Base-by-base conservation (phyloP, 2,329 filamentous ascomycete genomes). In the Fusarium sp. region DNA sequence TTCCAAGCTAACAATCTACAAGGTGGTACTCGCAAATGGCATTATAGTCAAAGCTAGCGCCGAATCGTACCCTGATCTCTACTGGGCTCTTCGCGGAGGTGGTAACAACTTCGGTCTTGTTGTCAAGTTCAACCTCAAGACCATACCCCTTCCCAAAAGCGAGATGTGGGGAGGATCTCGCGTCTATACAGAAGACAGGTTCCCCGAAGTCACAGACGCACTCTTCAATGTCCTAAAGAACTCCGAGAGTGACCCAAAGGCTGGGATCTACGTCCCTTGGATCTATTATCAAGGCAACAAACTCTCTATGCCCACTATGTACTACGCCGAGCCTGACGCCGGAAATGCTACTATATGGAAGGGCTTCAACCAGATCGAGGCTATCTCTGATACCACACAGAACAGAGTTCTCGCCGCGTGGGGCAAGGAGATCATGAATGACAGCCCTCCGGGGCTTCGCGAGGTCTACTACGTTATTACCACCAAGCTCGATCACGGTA, bases 51-150 rank as follows among this genome's bases (percentile, higher is more conserved):
- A 50, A 16, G 41, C 70, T 4, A 71, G 53, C 33, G 13, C 72
- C 0, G 66, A 63, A 0, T 50, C 76, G 5, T 77, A 85, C 51
- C n/a, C 76, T 0, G 84, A 86, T 44, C 78, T 87, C 1, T 86
- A 79, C 75, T 82, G 79, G 71, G 85, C 85, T 7, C 78, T 86
- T 2, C 81, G 83, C 2, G 71, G 70, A 5, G 86, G 86, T 8
- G 84, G 83, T 14, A 70, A 64, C 18, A 73, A 73, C 60, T 73
- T 73, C 24, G 71, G 71, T 3, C 59, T 73, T 18, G 62, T 73
- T n/a, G 38, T 68, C 33, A 63, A 42, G 28, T 73, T 73, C 55
- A 70, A 69, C 50, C 57, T 73, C 41, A 55, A 62, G 42, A 71
- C 71, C 14, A 38, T 59, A 5, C 16, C 66, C 7, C 45, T 64